Evolutionary conservation across 441 rosid genomes (phyloP), one percentile per base, ranked within the genome.

Genomic region (Jatropha podagrica): DNA sequence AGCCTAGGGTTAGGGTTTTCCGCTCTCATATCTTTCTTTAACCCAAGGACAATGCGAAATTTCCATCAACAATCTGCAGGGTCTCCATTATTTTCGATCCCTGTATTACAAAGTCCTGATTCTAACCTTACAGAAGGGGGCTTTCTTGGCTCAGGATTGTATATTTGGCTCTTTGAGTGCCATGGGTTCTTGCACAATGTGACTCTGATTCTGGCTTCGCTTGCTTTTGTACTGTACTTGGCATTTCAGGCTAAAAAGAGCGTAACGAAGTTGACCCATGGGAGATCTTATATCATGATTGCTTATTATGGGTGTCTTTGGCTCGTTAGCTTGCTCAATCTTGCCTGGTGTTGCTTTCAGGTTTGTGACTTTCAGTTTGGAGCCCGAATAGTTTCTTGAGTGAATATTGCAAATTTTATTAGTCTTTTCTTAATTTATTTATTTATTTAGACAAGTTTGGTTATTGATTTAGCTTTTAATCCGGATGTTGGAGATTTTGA

Each of bases 261-360:
- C 83, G 65, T 87, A 27, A 78, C 83, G 26, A 93, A 87, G 87
- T 89, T 95, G 44, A 84, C 89, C 37, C 77, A 89, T 81, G 94
- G 96, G 18, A 89, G 97, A 82, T 95, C 98, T 0, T 74, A 85
- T 71, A 87, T 95, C 66, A 93, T 95, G 92, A 88, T 86, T 15
- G 86, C 92, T 15, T 95, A 93, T 71, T 93, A 91, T 65, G 92
- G 85, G 1, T 85, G 87, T 78, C 92, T 95, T 76, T 91, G 98
- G 98, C 85, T 95, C 68, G 90, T 88, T 80, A 91, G 94, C 87
- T 82, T 88, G 95, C 96, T 89, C 78, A 95, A 93, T 79, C 91
- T 95, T 74, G 83, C 82, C 77, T 95, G 98, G 99, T 93, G 95
- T 74, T 87, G 73, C 76, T 73, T 90, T 54, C 98, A 95, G 99